Percentiles rank a stretch among this genome's conserved stretches.
phyloP scores from a whole-genome alignment of 441 rosid genomes.

The Populus hybrid region DNA sequence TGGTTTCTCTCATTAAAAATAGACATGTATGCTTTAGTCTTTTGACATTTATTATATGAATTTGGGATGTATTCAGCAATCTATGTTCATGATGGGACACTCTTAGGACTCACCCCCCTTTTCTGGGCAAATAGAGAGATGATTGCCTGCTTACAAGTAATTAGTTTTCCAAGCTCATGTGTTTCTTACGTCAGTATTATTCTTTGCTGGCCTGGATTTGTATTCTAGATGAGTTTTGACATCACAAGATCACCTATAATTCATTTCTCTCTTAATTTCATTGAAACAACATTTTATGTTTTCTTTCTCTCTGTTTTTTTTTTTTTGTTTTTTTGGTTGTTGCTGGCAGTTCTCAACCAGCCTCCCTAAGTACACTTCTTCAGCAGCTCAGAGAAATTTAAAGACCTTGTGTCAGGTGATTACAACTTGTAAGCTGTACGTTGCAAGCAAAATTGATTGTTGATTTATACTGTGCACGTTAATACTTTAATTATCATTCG shows the following conservation, averaged over 20 bases:
- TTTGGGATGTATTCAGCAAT: no score
- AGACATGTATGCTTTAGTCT: no score
- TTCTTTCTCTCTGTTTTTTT: slow-evolving; percentile 10
- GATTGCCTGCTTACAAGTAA: no score
- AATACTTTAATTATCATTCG: neutral
- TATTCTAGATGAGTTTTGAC: neutral
- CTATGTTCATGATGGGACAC: no score
- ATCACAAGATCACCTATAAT: neutral
- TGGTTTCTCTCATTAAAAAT: no score
- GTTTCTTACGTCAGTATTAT: neutral
- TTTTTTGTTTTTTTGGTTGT: slow-evolving; percentile 1
- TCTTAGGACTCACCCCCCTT: no score
- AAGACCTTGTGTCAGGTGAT: neutral
- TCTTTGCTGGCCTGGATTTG: neutral
- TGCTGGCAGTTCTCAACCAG: slow-evolving; percentile 51
- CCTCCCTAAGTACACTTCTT: slow-evolving; percentile 85
- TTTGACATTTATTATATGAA: no score
- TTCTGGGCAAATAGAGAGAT: no score
- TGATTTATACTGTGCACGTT: neutral
- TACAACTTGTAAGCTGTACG: neutral
- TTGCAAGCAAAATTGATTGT: neutral
- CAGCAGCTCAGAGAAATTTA: slow-evolving; percentile 77
- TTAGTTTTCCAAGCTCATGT: neutral
- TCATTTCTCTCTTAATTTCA: neutral
- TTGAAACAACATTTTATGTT: neutral